Evolutionary conservation across 345 rosid species (phyloP).

Genomic region (Euphorbia peplus): DNA sequence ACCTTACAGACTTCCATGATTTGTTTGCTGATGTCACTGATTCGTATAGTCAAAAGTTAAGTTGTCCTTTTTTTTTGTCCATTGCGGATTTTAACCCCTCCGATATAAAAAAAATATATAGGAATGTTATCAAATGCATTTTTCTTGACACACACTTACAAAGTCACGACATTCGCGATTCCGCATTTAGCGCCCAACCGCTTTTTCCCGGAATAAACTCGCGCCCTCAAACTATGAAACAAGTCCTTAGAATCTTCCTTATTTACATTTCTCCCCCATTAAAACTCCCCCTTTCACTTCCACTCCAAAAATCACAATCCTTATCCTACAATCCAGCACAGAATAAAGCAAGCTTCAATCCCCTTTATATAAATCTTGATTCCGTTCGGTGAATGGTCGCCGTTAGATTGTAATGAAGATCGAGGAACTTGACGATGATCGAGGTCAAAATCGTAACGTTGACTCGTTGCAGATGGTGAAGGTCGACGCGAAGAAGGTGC

Average conservation of each 20-base stretch:
- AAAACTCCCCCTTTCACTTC: background rate
- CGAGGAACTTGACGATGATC: constrained; percentile 44
- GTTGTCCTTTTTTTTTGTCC: too few species aligned
- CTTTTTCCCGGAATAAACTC: constrained; percentile 3
- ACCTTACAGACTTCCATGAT: too few species aligned
- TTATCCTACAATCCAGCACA: background rate
- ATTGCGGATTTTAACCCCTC: too few species aligned
- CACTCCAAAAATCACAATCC: background rate
- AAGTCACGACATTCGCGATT: background rate
- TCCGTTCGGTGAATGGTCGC: background rate
- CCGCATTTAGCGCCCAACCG: background rate
- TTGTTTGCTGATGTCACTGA: too few species aligned
- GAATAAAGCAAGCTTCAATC: background rate
- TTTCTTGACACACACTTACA: too few species aligned
- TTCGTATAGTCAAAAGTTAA: too few species aligned
- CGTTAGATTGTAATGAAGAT: constrained; percentile 38
- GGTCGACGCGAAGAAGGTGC: constrained; percentile 42
- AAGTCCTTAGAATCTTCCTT: background rate
- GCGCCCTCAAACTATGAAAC: background rate
- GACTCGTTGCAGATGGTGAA: constrained; percentile 27
- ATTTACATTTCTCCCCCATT: background rate
- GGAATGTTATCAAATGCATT: too few species aligned
- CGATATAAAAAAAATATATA: too few species aligned
- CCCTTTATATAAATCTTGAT: background rate
- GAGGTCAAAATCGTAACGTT: constrained; percentile 7